A percentile compares a stretch with the other conserved stretches of the same genome.
phyloP scores from a whole-genome alignment of 805 yeast species.

The Cyberlindnera saturnus region DNA sequence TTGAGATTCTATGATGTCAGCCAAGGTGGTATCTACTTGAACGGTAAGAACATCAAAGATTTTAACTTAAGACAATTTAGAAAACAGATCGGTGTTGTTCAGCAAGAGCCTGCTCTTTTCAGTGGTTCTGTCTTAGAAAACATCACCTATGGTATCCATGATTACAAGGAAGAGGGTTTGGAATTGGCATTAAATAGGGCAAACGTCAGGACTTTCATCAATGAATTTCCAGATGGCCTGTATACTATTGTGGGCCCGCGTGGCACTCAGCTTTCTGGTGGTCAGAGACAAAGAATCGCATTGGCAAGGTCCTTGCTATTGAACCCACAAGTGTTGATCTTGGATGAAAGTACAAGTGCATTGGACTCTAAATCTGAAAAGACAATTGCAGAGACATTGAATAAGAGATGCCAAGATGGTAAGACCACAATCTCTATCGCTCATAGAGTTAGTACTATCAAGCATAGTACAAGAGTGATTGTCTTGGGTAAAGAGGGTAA shows the following conservation, averaged over 20 bases:
- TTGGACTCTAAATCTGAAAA: constrained; percentile 85
- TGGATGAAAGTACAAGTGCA: constrained; percentile 95
- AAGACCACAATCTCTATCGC: constrained; percentile 85
- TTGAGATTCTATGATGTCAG: constrained; percentile 80
- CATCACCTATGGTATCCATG: constrained; percentile 62
- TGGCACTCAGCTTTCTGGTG: constrained; percentile 88
- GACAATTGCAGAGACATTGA: constrained; percentile 70
- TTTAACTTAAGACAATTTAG: constrained; percentile 71
- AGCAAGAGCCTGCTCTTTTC: constrained; percentile 87
- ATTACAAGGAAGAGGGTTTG: constrained; percentile 54
- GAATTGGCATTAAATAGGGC: constrained; percentile 59
- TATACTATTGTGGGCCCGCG: constrained; percentile 83
- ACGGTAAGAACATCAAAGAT: constrained; percentile 54
- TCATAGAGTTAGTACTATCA: constrained; percentile 83
- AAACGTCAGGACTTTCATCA: constrained; percentile 64
- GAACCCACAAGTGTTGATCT: constrained; percentile 70
- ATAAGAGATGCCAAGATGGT: constrained; percentile 46
- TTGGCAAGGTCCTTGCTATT: constrained; percentile 81
- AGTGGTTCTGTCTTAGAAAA: constrained; percentile 84
- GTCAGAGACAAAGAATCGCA: constrained; percentile 91
- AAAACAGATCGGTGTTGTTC: constrained; percentile 77
- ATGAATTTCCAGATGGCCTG: constrained; percentile 73
- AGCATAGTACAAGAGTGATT: constrained; percentile 72
- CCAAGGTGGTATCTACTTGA: constrained; percentile 57
- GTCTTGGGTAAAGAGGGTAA: constrained; percentile 71